phyloP scores from a whole-genome alignment of 495 filamentous ascomycete species.

The Staphylotrichum longicolle region DNA sequence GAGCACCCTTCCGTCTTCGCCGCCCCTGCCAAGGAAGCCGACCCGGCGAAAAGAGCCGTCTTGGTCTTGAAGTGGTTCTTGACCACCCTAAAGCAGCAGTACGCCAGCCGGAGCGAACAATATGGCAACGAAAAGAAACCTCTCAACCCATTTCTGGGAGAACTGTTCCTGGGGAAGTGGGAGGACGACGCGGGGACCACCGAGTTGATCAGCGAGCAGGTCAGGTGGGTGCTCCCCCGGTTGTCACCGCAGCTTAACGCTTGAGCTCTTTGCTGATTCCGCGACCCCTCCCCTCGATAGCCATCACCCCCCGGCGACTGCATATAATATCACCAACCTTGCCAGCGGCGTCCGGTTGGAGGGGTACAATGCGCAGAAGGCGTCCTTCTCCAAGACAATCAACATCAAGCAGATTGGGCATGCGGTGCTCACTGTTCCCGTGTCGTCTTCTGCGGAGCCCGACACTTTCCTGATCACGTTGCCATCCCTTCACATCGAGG shows the following conservation, averaged over 20 bases:
- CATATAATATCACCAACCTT: slow-evolving; percentile 85
- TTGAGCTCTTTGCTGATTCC: slow-evolving; percentile 42
- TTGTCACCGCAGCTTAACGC: background rate
- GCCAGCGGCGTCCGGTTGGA: slow-evolving; percentile 81
- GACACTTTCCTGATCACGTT: slow-evolving; percentile 90
- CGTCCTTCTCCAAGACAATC: slow-evolving; percentile 87
- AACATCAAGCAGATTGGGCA: slow-evolving; percentile 96
- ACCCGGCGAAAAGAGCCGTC: slow-evolving; percentile 79
- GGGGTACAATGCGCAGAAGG: slow-evolving; percentile 98
- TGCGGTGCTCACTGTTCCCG: slow-evolving; percentile 74
- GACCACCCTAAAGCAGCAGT: slow-evolving; percentile 91
- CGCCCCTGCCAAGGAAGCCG: slow-evolving; percentile 75
- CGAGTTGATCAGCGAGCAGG: slow-evolving; percentile 63
- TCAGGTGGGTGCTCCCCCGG: slow-evolving; percentile 45
- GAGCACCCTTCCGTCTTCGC: slow-evolving; percentile 88
- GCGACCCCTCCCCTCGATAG: slow-evolving; percentile 41
- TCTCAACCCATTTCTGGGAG: slow-evolving; percentile 86
- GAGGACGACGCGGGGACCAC: slow-evolving; percentile 71
- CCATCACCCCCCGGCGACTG: slow-evolving; percentile 96
- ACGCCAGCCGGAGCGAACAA: slow-evolving; percentile 87
- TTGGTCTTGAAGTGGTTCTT: slow-evolving; percentile 97
- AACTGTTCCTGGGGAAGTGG: slow-evolving; percentile 89
- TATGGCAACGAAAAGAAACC: slow-evolving; percentile 96
- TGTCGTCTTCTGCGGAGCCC: slow-evolving; percentile 45
- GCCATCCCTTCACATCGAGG: slow-evolving; percentile 90